These are phyloP conservation scores for Vitis cinerea DNA, from an alignment of 164 flowering plant species.

Conservation along the genomic window DNA sequence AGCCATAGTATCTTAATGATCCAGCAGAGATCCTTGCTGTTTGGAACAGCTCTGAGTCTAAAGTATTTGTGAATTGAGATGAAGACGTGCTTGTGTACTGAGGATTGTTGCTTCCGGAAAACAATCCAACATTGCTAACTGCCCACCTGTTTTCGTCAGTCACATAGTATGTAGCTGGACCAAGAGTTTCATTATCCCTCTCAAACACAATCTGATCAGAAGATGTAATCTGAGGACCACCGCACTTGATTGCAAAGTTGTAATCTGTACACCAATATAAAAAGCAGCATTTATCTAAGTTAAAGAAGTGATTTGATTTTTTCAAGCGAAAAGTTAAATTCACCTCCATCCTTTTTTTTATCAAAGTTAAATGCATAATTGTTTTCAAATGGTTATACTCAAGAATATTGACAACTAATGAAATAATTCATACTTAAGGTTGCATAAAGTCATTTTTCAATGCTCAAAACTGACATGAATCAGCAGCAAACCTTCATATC, in stretches of 20 bases:
- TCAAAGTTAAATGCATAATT: no score
- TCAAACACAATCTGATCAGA: constrained; percentile 36
- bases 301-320: neutral
- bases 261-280: constrained; percentile 44
- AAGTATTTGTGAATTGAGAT: constrained; percentile 47
- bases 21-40: constrained; percentile 72
- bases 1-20: constrained; percentile 79
- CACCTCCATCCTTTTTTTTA: no score
- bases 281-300: neutral
- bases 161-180: constrained; percentile 69
- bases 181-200: constrained; percentile 52
- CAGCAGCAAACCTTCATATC: no score
- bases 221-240: constrained; percentile 58
- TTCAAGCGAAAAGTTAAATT: no score
- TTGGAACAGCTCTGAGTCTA: constrained; percentile 67
- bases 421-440: no score
- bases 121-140: constrained; percentile 72
- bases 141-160: constrained; percentile 58
- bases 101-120: constrained; percentile 30
- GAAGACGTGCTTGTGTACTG: constrained; percentile 23
- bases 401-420: no score
- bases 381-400: no score
- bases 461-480: no score
- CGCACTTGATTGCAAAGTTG: constrained; percentile 72
- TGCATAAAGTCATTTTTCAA: no score